These are phyloP conservation scores for Gymnopilus dilepis DNA, from an alignment of 768 basidiomycete species.

Conservation along the genomic window DNA sequence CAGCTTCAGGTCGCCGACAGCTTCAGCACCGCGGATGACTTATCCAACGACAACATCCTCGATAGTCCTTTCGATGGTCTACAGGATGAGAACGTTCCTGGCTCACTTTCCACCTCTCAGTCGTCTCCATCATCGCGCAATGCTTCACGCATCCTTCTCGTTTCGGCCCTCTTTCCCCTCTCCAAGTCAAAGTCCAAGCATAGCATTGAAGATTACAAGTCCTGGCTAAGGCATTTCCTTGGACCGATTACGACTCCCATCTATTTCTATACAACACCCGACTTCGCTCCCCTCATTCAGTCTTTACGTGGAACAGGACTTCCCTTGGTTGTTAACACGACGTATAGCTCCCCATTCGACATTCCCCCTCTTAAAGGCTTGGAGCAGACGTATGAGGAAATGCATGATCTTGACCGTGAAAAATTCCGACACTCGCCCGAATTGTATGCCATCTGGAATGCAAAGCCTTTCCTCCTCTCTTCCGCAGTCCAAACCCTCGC, in stretches of 20 bases:
- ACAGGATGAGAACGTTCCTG: not conserved
- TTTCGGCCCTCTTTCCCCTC: constrained; percentile 60
- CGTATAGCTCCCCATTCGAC: constrained; percentile 49
- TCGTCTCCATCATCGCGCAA: not conserved
- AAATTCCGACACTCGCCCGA: constrained; percentile 46
- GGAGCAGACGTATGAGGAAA: constrained; percentile 40
- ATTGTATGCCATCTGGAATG: constrained; percentile 61
- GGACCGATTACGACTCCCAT: constrained; percentile 48
- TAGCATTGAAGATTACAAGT: constrained; percentile 45
- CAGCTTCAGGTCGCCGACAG: too few species aligned
- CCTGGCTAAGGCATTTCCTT: constrained; percentile 53
- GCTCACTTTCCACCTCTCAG: not conserved
- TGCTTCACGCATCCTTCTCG: constrained; percentile 48
- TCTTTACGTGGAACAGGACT: constrained; percentile 33
- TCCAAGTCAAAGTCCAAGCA: constrained; percentile 57
- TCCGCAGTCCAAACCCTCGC: constrained; percentile 40
- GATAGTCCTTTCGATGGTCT: not conserved
- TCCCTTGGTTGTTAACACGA: constrained; percentile 49
- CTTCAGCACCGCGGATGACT: too few species aligned
- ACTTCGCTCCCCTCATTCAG: constrained; percentile 38
- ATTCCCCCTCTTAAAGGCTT: constrained; percentile 48
- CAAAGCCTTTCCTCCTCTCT: constrained; percentile 55
- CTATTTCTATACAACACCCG: constrained; percentile 58
- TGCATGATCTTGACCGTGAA: constrained; percentile 54
- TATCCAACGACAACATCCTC: not conserved